Evolutionary conservation across 805 yeast species (phyloP).

Genomic region (Yamadazyma sp.): DNA sequence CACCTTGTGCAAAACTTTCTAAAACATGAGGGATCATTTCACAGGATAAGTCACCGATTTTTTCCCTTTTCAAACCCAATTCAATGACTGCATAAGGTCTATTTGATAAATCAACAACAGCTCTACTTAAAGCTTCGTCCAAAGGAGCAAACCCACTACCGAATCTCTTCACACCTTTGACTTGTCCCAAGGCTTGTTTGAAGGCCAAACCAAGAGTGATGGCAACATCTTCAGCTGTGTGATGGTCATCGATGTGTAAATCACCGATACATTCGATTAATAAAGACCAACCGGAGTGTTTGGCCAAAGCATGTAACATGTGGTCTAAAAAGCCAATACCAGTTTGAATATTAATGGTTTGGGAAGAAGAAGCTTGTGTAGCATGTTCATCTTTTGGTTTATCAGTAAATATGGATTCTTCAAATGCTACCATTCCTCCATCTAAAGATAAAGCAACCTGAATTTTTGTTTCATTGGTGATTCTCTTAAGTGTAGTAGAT

Average conservation of each 20-base stretch:
- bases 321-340: conserved; percentile 97
- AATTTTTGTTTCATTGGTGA: conserved; percentile 91
- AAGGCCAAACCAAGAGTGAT: conserved; percentile 89
- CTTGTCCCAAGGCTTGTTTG: conserved; percentile 83
- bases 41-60: conserved; percentile 84
- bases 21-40: conserved; percentile 99
- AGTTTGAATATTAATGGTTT: conserved; percentile 75
- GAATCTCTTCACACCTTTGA: conserved; percentile 87
- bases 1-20: conserved; percentile 91
- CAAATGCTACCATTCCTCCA: conserved; percentile 75
- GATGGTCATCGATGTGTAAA: conserved; percentile 95
- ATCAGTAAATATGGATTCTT: conserved; percentile 51
- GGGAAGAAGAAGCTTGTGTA: conserved; percentile 64
- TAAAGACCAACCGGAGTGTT: conserved; percentile 95
- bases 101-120: conserved; percentile 93
- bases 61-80: conserved; percentile 86
- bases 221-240: conserved; percentile 93
- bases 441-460: conserved; percentile 80
- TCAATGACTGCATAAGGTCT: conserved; percentile 91
- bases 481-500: conserved; percentile 55
- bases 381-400: conserved; percentile 49
- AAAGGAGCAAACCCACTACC: conserved; percentile 94
- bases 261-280: conserved; percentile 91
- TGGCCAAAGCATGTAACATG: conserved; percentile 95
- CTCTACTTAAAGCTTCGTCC: conserved; percentile 93